Percentiles rank a stretch among this genome's conserved stretches.
Evolutionary conservation across 2,329 filamentous ascomycete species (phyloP).

Genomic region (Leptographium lundbergii): DNA sequence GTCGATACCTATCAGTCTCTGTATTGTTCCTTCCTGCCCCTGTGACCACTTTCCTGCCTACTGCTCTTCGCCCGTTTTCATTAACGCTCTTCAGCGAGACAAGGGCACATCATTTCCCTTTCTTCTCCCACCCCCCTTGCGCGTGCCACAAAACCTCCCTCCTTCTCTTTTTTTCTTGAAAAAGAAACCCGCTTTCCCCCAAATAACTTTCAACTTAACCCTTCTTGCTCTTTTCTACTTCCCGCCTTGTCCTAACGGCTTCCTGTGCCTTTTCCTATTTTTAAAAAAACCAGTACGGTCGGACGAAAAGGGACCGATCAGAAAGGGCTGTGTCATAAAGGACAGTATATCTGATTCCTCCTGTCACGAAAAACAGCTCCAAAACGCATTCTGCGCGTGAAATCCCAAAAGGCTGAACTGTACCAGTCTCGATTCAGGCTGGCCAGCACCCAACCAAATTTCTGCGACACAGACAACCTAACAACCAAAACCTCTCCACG

Average conservation of each 20-base stretch:
- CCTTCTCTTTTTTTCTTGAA: constrained; percentile 10
- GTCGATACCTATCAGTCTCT: constrained; percentile 3
- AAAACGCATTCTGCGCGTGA: background rate
- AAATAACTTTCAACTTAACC: constrained; percentile 11
- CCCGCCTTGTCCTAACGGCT: background rate
- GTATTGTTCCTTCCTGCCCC: constrained; percentile 7
- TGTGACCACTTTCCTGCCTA: background rate
- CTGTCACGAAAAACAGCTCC: constrained; percentile 4
- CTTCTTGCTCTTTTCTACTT: constrained; percentile 7
- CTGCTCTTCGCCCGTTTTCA: constrained; percentile 7
- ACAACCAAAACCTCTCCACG: constrained; percentile 33
- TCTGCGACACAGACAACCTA: constrained; percentile 34
- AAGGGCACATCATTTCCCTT: constrained; percentile 8
- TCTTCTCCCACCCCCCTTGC: constrained; percentile 8
- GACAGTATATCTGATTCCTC: background rate
- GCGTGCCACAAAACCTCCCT: constrained; percentile 11
- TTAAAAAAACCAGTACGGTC: background rate
- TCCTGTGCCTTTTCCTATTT: background rate
- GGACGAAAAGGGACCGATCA: background rate
- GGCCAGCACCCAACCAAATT: constrained; percentile 38
- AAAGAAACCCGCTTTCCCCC: constrained; percentile 12
- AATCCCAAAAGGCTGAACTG: constrained; percentile 12
- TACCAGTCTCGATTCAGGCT: constrained; percentile 35
- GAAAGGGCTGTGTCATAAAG: background rate
- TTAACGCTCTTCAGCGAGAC: constrained; percentile 11